Base-by-base conservation (phyloP, 2,329 filamentous ascomycete species). In the Cercospora janseana region DNA sequence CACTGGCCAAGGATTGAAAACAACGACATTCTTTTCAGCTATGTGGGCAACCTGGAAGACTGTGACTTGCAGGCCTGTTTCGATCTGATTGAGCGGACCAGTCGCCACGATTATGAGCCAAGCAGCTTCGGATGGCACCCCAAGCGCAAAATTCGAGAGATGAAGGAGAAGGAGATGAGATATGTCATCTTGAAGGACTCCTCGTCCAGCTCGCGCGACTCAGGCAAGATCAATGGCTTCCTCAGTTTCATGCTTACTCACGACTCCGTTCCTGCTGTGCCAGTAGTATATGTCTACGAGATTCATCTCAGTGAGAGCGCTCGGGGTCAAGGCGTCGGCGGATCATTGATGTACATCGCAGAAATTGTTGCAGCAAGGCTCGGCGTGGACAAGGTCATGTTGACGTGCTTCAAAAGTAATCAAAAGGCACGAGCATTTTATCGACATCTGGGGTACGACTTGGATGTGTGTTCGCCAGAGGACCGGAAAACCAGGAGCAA, bases 241-340 rank as follows among this genome's bases (percentile, higher is more conserved):
- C 73, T 79, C 0, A 86, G 82, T n/a, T 73, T 87, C 61, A 84
- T 87, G 83, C 78, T 85, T n/a, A 85, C 82, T 2, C 79, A 79
- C 62, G 84, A 88, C 63, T 80, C 82, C 40, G 42, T 63, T n/a
- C 65, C 65, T n/a, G 76, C 76, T 1, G 70, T 80, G 51, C 74
- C 82, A 0, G 86, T 90, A 2, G 64, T 89, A 15, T 92, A 90
- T 67, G 84, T 87, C 66, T 92, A 90, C 65, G 87, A 92, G 69
- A 81, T 92, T 27, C 87, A 92, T 63, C 75, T 91, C 3, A 68
- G 73, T 28, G 69, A 75, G 1, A 68, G 72, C 1, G 65, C 86
- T 4, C 78, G 80, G 58, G 76, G 83, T 71, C 80, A 66, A 10
- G 85, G 86, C 0, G 70, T 91, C 2, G 85, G 82, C 1, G 72